Percentiles rank a stretch among this genome's conserved stretches.
These are phyloP conservation scores for Aspergillus ostianus DNA, from an alignment of 495 filamentous ascomycete genomes.

Conservation along the genomic window DNA sequence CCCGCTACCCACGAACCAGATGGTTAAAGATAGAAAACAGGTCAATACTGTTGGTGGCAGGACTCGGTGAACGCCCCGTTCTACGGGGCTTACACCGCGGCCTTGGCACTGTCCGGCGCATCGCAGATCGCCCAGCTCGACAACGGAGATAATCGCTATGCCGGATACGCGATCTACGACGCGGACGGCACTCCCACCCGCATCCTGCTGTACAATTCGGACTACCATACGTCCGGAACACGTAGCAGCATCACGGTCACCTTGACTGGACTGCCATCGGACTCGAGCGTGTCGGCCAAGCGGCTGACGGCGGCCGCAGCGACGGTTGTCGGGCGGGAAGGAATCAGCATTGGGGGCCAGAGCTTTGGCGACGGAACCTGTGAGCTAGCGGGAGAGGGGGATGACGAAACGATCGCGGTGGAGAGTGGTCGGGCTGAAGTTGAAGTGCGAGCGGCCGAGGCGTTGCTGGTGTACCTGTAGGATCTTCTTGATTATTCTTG, in stretches of 20 bases:
- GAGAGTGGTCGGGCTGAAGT: constrained; percentile 46
- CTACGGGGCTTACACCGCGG: constrained; percentile 57
- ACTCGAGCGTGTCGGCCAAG: constrained; percentile 43
- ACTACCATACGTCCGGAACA: constrained; percentile 52
- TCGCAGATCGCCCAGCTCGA: constrained; percentile 52
- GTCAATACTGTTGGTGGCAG: constrained; percentile 60
- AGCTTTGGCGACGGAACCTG: constrained; percentile 55
- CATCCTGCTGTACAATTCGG: constrained; percentile 55
- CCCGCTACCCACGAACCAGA: not conserved
- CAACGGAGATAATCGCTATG: constrained; percentile 45
- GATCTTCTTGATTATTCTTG: too few species aligned
- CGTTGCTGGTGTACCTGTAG: constrained; percentile 54
- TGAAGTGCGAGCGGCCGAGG: constrained; percentile 52
- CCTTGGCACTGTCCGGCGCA: constrained; percentile 51
- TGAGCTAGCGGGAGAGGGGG: constrained; percentile 40
- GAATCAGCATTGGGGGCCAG: constrained; percentile 52
- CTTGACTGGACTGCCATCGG: constrained; percentile 40
- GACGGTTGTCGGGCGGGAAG: constrained; percentile 45
- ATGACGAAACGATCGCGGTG: constrained; percentile 37
- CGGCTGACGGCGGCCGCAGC: constrained; percentile 53
- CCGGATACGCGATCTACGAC: constrained; percentile 52
- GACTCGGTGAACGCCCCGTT: constrained; percentile 57
- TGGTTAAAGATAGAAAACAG: constrained; percentile 17
- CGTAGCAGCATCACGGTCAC: constrained; percentile 45
- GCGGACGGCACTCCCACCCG: constrained; percentile 34